These are phyloP conservation scores for Litchi chinensis DNA, from an alignment of 345 rosid genomes.

Conservation along the genomic window DNA sequence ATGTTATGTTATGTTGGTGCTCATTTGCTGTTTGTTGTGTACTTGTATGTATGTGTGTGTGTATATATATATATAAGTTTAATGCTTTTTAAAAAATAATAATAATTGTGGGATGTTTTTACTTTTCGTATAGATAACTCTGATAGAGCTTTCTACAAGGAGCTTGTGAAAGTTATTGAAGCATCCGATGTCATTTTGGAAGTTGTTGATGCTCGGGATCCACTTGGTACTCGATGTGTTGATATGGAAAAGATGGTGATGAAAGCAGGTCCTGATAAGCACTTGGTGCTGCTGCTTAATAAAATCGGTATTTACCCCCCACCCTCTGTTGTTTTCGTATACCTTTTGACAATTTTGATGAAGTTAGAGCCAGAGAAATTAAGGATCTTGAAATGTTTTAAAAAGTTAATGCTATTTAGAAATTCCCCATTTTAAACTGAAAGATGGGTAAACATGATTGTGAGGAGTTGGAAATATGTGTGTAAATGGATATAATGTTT, in stretches of 20 bases:
- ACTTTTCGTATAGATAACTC: constrained; percentile 60
- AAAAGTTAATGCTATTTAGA: not conserved
- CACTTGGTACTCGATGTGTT: constrained; percentile 86
- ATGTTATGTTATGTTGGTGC: not conserved
- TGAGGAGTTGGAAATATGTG: not conserved
- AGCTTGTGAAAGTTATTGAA: constrained; percentile 88
- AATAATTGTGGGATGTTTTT: constrained; percentile 17
- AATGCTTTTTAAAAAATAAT: too few relatives aligned
- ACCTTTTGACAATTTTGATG: too few relatives aligned
- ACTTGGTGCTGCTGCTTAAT: constrained; percentile 78
- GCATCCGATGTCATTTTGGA: constrained; percentile 92
- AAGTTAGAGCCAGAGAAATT: not conserved
- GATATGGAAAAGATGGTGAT: constrained; percentile 97
- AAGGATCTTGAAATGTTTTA: not conserved
- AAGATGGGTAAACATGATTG: not conserved
- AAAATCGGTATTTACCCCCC: constrained; percentile 66
- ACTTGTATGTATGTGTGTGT: not conserved
- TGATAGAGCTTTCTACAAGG: constrained; percentile 94
- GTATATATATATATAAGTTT: not conserved
- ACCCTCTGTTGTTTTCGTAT: too few relatives aligned
- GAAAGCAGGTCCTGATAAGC: constrained; percentile 79
- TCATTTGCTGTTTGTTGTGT: not conserved
- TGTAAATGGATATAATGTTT: too few relatives aligned
- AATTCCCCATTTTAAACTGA: not conserved
- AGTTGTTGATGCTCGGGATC: constrained; percentile 96